These are phyloP conservation scores for Fusarium nelsonii DNA, from an alignment of 2,329 filamentous ascomycete genomes.

Conservation along the genomic window DNA sequence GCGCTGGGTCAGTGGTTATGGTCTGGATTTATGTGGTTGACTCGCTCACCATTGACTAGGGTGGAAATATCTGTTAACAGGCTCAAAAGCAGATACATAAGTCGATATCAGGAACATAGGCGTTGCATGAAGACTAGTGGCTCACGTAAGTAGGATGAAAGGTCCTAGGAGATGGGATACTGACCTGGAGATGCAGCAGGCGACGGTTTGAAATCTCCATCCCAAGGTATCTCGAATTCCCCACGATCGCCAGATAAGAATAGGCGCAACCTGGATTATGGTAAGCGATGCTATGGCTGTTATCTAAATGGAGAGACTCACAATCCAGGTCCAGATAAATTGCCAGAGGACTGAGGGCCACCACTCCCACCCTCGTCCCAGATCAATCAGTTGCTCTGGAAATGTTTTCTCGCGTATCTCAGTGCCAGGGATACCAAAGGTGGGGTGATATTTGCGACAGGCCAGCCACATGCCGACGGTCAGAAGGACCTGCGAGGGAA, in stretches of 20 bases:
- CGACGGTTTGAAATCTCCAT: constrained; percentile 72
- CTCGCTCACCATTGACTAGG: constrained; percentile 69
- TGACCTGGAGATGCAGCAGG: constrained; percentile 59
- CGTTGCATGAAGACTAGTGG: constrained; percentile 67
- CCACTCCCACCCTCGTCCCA: constrained; percentile 72
- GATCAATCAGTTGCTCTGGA: constrained; percentile 58
- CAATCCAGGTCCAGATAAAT: constrained; percentile 70
- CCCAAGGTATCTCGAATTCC: constrained; percentile 73
- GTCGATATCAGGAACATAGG: constrained; percentile 74
- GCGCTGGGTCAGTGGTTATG: not conserved
- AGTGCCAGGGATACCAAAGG: constrained; percentile 70
- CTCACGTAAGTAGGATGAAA: no score
- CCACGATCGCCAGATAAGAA: constrained; percentile 70
- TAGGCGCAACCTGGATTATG: constrained; percentile 58
- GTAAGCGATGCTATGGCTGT: no score
- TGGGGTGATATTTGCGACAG: constrained; percentile 73
- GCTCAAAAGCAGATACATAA: constrained; percentile 61
- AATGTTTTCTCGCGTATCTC: constrained; percentile 51
- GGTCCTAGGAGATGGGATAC: constrained; percentile 19
- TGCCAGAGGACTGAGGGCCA: constrained; percentile 72
- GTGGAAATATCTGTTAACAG: constrained; percentile 66
- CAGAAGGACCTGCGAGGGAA: constrained; percentile 62
- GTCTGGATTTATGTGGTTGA: no score
- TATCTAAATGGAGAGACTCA: constrained; percentile 37
- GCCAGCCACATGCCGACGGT: constrained; percentile 70